Evolutionary conservation across 306 rosid genomes (phyloP).

Genomic region (Gynostemma pentaphyllum): DNA sequence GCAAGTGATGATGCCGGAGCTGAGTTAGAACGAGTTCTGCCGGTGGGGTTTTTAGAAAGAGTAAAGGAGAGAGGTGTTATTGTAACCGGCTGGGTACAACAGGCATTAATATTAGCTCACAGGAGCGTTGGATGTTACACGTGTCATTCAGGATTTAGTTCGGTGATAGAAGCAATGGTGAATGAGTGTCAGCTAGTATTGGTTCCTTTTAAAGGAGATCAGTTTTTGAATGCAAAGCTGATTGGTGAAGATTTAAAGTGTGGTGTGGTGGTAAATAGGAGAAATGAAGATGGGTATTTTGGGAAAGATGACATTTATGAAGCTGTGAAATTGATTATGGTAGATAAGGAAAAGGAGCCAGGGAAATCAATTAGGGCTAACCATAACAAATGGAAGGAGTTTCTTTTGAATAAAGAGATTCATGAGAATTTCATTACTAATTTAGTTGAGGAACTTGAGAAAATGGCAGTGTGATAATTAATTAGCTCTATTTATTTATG

Average conservation of each 20-base stretch:
- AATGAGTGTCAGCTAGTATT: conserved; percentile 35
- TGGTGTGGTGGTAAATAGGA: conserved; percentile 34
- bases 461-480: neutral
- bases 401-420: conserved; percentile 16
- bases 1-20: neutral
- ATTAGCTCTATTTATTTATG: too few relatives aligned
- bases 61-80: conserved; percentile 29
- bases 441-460: conserved; percentile 10
- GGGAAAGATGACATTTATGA: conserved; percentile 22
- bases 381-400: conserved; percentile 27
- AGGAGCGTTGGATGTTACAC: conserved; percentile 23
- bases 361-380: conserved; percentile 28
- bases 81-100: conserved; percentile 44
- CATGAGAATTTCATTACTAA: conserved; percentile 27
- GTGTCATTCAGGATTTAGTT: conserved; percentile 40
- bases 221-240: conserved; percentile 36
- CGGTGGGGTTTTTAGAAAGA: conserved; percentile 28
- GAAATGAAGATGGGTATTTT: conserved; percentile 31
- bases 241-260: conserved; percentile 15
- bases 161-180: conserved; percentile 34
- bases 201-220: conserved; percentile 36
- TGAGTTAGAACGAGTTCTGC: conserved; percentile 23
- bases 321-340: conserved; percentile 27
- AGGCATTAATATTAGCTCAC: conserved; percentile 31
- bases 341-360: conserved; percentile 16